These are phyloP conservation scores for Leishmania amazonensis DNA, from an alignment of 208 protist genomes.

Conservation along the genomic window DNA sequence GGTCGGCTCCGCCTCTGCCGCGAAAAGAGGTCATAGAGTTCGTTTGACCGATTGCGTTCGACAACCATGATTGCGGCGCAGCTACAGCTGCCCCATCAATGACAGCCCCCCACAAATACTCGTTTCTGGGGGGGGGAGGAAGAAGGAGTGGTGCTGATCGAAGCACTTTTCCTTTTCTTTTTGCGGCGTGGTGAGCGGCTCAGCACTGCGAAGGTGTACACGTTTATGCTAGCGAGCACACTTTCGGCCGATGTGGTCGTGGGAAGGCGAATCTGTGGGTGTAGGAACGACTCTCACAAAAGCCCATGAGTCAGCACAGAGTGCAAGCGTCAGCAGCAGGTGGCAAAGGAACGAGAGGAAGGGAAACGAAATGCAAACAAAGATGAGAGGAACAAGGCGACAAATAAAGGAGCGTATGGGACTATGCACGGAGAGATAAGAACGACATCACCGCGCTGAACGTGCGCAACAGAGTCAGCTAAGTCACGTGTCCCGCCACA, in stretches of 20 bases:
- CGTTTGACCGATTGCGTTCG: constrained; percentile 46
- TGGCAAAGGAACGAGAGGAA: not conserved
- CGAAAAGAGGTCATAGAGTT: constrained; percentile 50
- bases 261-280: not conserved
- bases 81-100: not conserved
- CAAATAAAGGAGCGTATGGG: not conserved
- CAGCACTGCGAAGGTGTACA: not conserved
- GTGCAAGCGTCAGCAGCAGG: not conserved
- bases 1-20: constrained; percentile 20
- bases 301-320: not conserved
- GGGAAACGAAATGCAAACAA: not conserved
- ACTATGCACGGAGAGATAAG: not conserved
- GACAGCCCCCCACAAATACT: not conserved
- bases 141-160: not conserved
- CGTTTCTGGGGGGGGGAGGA: not conserved
- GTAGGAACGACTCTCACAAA: not conserved
- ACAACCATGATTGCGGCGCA: constrained; percentile 30
- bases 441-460: not conserved
- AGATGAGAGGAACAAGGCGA: not conserved
- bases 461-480: not conserved
- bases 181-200: no score
- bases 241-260: not conserved
- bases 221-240: not conserved
- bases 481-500: not conserved
- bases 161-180: not conserved